These are phyloP conservation scores for Rutstroemia sp. DNA, from an alignment of 2,329 filamentous ascomycete species.

Conservation along the genomic window DNA sequence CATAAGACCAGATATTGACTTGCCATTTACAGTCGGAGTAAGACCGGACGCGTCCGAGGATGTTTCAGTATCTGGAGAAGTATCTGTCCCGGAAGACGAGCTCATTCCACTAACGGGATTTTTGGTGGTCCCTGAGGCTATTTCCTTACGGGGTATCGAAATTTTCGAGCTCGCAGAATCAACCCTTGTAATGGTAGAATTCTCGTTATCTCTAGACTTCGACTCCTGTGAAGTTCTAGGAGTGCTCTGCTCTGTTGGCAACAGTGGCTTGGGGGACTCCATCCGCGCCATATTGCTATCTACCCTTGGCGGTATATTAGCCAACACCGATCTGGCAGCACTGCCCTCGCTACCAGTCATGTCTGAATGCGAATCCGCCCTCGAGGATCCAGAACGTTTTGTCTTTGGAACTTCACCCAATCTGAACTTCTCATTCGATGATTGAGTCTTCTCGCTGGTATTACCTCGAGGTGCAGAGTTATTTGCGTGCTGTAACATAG, in stretches of 20 bases:
- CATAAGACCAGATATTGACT: constrained; percentile 23
- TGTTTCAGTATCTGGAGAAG: constrained; percentile 27
- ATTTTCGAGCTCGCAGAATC: constrained; percentile 44
- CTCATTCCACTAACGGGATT: constrained; percentile 21
- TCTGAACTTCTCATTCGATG: constrained; percentile 56
- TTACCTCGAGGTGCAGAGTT: constrained; percentile 16
- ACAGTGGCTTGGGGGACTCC: constrained; percentile 21
- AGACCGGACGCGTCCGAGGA: constrained; percentile 26
- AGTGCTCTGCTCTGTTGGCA: constrained; percentile 33
- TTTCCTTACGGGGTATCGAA: constrained; percentile 57
- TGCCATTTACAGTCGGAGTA: constrained; percentile 28
- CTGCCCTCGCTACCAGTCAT: constrained; percentile 21
- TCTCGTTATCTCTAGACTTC: constrained; percentile 46
- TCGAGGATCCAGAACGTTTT: constrained; percentile 39
- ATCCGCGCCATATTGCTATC: constrained; percentile 9
- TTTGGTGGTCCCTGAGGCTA: constrained; percentile 28
- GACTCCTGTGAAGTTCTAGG: constrained; percentile 53
- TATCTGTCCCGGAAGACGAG: constrained; percentile 24
- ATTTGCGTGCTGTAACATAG: constrained; percentile 23
- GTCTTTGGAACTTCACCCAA: constrained; percentile 73
- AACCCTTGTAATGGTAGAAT: constrained; percentile 38
- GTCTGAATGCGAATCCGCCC: constrained; percentile 33
- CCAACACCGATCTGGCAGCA: constrained; percentile 28
- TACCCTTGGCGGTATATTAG: constrained; percentile 17
- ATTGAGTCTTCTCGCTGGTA: constrained; percentile 31